phyloP scores from a whole-genome alignment of 2,329 filamentous ascomycete genomes.

The Arthrobotrys sinensis region DNA sequence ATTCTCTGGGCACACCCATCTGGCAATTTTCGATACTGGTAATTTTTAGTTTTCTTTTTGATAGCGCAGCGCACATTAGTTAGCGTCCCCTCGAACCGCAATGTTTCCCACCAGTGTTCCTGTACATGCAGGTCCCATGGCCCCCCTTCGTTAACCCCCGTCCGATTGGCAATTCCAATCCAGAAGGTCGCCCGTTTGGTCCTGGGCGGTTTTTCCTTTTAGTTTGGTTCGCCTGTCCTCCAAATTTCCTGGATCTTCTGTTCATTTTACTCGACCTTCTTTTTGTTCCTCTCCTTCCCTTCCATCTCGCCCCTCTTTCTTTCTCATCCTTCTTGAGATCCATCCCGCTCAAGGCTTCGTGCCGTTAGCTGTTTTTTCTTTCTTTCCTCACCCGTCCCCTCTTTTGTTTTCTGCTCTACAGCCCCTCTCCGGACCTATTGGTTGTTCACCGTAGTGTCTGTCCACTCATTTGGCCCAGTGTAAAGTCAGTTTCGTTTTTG shows the following conservation, averaged over 20 bases:
- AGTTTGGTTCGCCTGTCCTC: conserved; percentile 47
- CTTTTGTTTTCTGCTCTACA: conserved; percentile 68
- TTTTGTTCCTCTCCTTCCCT: conserved; percentile 59
- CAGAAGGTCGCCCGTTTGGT: conserved; percentile 59
- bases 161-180: conserved; percentile 61
- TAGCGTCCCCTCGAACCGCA: conserved; percentile 17
- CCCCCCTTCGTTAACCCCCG: conserved; percentile 55
- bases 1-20: conserved; percentile 37
- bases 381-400: conserved; percentile 66
- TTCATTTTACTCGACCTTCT: conserved; percentile 54
- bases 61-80: background rate
- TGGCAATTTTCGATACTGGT: conserved; percentile 10
- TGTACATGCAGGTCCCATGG: conserved; percentile 52
- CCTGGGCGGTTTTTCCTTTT: conserved; percentile 57
- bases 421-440: conserved; percentile 67
- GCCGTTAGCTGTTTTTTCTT: conserved; percentile 57
- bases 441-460: conserved; percentile 69
- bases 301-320: conserved; percentile 61
- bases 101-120: conserved; percentile 47
- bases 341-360: conserved; percentile 63
- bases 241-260: conserved; percentile 49
- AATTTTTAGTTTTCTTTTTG: conserved; percentile 17
- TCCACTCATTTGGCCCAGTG: conserved; percentile 66
- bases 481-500: conserved; percentile 65
- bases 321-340: conserved; percentile 61